Conservation (phyloP, 768 basidiomycete genomes). For the Tulasnella sp. region DNA sequence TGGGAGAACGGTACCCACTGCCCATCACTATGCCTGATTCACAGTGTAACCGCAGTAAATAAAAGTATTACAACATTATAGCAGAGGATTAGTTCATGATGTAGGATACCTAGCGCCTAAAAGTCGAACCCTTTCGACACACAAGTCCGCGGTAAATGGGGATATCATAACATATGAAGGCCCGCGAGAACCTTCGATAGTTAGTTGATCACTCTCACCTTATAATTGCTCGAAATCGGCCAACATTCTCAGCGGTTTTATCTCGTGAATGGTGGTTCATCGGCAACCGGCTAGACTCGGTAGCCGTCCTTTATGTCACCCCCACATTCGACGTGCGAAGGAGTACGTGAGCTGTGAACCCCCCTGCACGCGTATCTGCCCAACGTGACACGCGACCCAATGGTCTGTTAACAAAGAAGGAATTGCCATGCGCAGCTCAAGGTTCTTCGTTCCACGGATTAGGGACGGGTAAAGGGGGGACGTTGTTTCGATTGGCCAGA, state of each 20-base stretch:
- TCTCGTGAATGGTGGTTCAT: not conserved
- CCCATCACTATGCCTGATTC: no score
- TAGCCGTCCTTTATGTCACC: not conserved
- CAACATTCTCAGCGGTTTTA: no score
- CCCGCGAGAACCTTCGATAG: no score
- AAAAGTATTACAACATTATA: no score
- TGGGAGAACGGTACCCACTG: no score
- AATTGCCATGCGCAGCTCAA: not conserved
- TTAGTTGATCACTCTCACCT: not conserved
- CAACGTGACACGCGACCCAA: not conserved
- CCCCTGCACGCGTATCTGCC: slow-evolving; percentile 1
- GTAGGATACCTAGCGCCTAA: no score
- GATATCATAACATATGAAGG: no score
- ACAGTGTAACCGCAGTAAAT: no score
- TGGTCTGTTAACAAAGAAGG: not conserved
- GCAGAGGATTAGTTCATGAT: no score
- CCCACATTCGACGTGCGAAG: not conserved
- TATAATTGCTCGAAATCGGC: not conserved
- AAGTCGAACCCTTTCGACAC: no score
- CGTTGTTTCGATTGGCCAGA: not conserved
- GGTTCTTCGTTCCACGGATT: not conserved
- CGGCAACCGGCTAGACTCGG: not conserved
- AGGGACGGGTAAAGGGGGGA: not conserved
- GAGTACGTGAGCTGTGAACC: not conserved
- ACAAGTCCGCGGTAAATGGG: no score